Conservation (phyloP, 345 rosid species). For the Citrus cavaleriei region DNA sequence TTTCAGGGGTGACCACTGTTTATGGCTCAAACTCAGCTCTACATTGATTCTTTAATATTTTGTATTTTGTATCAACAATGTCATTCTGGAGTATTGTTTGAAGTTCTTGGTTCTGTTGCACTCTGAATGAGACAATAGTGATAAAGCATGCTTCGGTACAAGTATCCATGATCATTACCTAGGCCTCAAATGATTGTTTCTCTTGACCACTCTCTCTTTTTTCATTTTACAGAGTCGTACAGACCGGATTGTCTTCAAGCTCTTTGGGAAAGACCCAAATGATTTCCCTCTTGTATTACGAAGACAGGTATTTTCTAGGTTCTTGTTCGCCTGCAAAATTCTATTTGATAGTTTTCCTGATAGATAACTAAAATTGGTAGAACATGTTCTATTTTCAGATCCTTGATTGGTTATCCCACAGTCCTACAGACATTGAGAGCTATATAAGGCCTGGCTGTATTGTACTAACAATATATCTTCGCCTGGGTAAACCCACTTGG, state of each 20-base stretch:
- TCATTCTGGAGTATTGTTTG: not conserved
- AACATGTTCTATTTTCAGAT: conserved; percentile 40
- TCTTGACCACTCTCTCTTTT: conserved; percentile 12
- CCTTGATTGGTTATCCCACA: conserved; percentile 60
- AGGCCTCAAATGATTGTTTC: conserved; percentile 5
- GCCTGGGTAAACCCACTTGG: conserved; percentile 46
- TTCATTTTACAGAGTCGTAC: conserved; percentile 48
- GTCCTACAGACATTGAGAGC: conserved; percentile 75
- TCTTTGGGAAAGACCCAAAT: conserved; percentile 58
- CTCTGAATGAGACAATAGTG: not conserved
- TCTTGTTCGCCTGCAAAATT: conserved; percentile 2
- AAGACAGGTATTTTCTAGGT: conserved; percentile 37
- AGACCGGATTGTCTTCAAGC: conserved; percentile 53
- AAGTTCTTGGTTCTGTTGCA: not conserved
- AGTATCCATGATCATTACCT: not conserved
- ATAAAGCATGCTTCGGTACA: not conserved
- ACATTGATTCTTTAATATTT: not conserved
- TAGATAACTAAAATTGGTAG: conserved; percentile 12
- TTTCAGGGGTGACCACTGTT: not conserved
- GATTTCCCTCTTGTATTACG: conserved; percentile 49
- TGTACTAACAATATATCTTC: conserved; percentile 58
- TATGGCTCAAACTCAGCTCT: not conserved
- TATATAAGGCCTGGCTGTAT: conserved; percentile 77
- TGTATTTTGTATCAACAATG: not conserved
- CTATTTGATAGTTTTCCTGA: not conserved